Evolutionary conservation across 176 grass and related monocot genomes (phyloP).

Genomic region (Thalia dealbata): DNA sequence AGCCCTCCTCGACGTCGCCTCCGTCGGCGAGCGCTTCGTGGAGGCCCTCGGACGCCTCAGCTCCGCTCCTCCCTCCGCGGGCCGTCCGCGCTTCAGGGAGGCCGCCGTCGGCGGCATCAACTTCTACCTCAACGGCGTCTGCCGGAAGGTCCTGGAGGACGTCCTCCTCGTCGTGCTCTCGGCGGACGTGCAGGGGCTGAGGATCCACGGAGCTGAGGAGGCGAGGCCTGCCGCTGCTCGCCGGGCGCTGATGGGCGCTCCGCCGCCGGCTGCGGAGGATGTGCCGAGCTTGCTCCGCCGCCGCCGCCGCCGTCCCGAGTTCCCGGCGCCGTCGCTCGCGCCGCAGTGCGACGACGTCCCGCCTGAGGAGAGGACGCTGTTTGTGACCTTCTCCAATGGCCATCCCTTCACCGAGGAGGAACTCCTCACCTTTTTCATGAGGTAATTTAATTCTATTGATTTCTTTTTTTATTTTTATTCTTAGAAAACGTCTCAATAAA

Average conservation of each 20-base stretch:
- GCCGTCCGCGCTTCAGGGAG: not conserved
- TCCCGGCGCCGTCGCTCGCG: not conserved
- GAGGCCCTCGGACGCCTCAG: not conserved
- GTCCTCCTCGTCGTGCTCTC: not conserved
- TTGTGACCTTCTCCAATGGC: constrained; percentile 7
- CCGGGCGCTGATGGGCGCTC: no score
- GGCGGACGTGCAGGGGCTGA: no score
- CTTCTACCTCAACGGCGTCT: constrained; percentile 4
- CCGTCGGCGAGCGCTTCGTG: not conserved
- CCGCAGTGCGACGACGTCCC: not conserved
- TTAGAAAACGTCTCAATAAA: no score
- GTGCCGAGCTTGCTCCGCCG: not conserved
- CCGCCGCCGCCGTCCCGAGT: no score
- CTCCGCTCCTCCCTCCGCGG: not conserved
- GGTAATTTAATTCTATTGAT: not conserved
- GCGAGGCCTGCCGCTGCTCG: no score
- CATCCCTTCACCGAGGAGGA: not conserved
- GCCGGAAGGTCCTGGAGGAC: constrained; percentile 9
- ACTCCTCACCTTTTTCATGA: not conserved
- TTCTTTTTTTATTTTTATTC: no score
- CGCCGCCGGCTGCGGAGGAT: not conserved
- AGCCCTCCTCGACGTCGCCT: not conserved
- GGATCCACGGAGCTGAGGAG: no score
- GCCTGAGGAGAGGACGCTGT: not conserved
- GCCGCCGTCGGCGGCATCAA: not conserved